Percentiles rank a stretch among this genome's conserved stretches.
These are phyloP conservation scores for Endocarpon pusillum DNA, from an alignment of 495 filamentous ascomycete species.

Conservation along the genomic window DNA sequence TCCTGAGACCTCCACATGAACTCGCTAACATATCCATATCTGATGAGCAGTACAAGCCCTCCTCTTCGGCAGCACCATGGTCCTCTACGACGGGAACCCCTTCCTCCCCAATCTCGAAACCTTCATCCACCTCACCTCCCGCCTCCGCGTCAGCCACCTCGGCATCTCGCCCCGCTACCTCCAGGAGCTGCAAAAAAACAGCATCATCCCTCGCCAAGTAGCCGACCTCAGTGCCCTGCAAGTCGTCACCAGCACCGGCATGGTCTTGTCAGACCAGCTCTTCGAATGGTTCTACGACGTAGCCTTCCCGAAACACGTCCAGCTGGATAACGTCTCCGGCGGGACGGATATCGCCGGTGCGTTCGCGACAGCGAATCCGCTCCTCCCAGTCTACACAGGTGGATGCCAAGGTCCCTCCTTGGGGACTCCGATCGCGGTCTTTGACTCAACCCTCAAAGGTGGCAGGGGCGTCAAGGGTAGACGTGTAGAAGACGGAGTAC, in stretches of 20 bases:
- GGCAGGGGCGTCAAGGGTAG: constrained; percentile 33
- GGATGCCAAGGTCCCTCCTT: constrained; percentile 48
- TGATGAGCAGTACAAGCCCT: too few relatives aligned
- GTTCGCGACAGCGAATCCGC: constrained; percentile 49
- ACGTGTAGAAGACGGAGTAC: constrained; percentile 37
- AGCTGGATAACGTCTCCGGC: constrained; percentile 57
- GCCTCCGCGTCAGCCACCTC: constrained; percentile 37
- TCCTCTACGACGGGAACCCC: constrained; percentile 65
- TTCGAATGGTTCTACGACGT: constrained; percentile 73
- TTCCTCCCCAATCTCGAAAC: constrained; percentile 46
- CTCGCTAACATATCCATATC: too few relatives aligned
- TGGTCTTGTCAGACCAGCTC: constrained; percentile 55
- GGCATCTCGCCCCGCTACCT: constrained; percentile 54
- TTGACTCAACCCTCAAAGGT: constrained; percentile 39
- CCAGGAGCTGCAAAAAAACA: constrained; percentile 44
- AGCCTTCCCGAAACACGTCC: constrained; percentile 47
- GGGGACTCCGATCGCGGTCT: constrained; percentile 49
- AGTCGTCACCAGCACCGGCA: constrained; percentile 51
- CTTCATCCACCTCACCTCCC: constrained; percentile 38
- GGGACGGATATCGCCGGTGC: constrained; percentile 64
- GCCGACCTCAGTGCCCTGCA: constrained; percentile 41
- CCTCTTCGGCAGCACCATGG: constrained; percentile 35
- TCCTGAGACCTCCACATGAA: too few relatives aligned
- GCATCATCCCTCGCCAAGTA: constrained; percentile 39
- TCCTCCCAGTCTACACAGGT: constrained; percentile 55